Evolutionary conservation across 148 eudicot genomes (phyloP).

Genomic region (Chenopodium album): DNA sequence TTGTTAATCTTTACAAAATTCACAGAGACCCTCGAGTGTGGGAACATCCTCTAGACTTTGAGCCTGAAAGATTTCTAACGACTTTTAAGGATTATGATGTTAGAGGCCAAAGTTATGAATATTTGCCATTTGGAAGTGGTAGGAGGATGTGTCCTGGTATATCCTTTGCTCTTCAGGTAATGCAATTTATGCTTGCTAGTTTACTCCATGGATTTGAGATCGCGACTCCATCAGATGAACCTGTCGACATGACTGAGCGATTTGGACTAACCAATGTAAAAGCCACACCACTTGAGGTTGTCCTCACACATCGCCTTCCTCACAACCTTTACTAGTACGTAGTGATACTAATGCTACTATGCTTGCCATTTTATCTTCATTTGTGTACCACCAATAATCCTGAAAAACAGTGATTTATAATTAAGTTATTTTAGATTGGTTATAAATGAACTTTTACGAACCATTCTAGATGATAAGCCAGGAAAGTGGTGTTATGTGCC

Average conservation of each 20-base stretch:
- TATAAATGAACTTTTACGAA: too few species aligned
- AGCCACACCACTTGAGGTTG: conserved; percentile 13
- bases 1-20: conserved; percentile 24
- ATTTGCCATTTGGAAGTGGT: conserved; percentile 25
- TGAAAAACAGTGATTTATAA: too few species aligned
- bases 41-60: conserved; percentile 15
- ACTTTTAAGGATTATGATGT: conserved; percentile 22
- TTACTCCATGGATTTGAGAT: conserved; percentile 28
- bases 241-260: conserved; percentile 17
- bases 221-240: conserved; percentile 7
- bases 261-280: conserved; percentile 9
- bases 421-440: too few species aligned
- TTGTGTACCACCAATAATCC: too few species aligned
- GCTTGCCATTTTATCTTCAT: too few species aligned
- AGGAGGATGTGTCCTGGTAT: conserved; percentile 25
- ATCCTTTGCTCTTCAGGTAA: conserved; percentile 14
- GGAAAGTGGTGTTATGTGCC: too few species aligned
- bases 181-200: conserved; percentile 24
- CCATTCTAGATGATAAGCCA: too few species aligned
- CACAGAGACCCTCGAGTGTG: conserved; percentile 23
- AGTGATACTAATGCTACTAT: too few species aligned
- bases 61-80: conserved; percentile 30
- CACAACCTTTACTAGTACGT: background rate
- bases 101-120: conserved; percentile 15
- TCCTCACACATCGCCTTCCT: conserved; percentile 8